Percentiles rank a stretch among this genome's conserved stretches.
Conservation (phyloP, 1,284 basidiomycete genomes). For the Puccinia polysora region DNA sequence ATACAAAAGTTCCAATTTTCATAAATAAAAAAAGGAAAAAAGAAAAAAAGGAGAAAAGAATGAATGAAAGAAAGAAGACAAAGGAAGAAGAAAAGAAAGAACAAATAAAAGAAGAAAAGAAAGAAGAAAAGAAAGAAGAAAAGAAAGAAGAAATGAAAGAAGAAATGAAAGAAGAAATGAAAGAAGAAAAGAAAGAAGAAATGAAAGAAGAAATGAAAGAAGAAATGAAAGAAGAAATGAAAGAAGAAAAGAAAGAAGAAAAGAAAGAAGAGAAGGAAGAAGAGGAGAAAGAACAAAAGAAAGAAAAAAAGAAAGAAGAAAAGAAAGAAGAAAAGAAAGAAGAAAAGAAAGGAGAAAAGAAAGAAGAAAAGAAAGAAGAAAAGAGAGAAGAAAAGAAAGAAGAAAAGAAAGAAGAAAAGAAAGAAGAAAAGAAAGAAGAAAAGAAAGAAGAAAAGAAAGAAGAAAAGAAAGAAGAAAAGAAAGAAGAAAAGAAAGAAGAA, state of each 20-base stretch:
- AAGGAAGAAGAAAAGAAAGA: neutral
- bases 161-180: neutral
- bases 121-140: neutral
- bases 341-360: too few relatives aligned
- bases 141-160: neutral
- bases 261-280: too few relatives aligned
- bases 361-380: too few relatives aligned
- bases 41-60: neutral
- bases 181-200: neutral
- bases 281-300: too few relatives aligned
- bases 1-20: neutral
- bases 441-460: too few relatives aligned
- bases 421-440: too few relatives aligned
- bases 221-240: neutral
- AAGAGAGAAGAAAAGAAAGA: too few relatives aligned
- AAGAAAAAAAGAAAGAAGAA: too few relatives aligned
- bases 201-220: neutral
- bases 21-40: neutral
- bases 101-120: neutral
- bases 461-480: too few relatives aligned
- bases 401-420: too few relatives aligned
- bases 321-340: too few relatives aligned
- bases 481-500: too few relatives aligned
- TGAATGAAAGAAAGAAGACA: neutral
- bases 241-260: neutral